Evolutionary conservation across 106 monocot species (phyloP).

Genomic region (Platanthera zijinensis): DNA sequence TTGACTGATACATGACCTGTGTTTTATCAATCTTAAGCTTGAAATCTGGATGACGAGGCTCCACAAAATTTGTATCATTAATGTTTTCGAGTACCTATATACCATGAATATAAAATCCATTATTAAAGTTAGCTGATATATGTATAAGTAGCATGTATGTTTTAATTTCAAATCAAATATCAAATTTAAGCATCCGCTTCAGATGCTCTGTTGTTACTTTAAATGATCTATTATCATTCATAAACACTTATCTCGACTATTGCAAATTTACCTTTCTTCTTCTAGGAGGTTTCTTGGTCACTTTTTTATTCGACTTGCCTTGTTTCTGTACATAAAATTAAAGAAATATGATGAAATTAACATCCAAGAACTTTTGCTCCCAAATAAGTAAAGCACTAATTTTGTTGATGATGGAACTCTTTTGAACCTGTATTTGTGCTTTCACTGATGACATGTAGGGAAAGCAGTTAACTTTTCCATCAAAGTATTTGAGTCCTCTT

Average conservation of each 20-base stretch:
- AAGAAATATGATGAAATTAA: constrained; percentile 1
- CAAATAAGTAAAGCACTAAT: neutral
- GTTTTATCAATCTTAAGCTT: constrained; percentile 41
- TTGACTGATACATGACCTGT: constrained; percentile 20
- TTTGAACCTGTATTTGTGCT: constrained; percentile 7
- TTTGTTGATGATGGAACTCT: constrained; percentile 8
- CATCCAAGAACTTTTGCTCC: neutral
- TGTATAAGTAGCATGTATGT: neutral
- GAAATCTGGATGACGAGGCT: constrained; percentile 33
- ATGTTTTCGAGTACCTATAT: constrained; percentile 29
- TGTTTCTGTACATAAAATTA: constrained; percentile 29
- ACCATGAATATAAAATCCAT: neutral
- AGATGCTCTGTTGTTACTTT: neutral
- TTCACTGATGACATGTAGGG: constrained; percentile 21
- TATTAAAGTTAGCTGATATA: neutral
- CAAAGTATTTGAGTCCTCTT: constrained; percentile 13
- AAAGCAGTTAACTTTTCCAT: constrained; percentile 19
- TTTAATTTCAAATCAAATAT: neutral
- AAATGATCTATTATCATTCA: neutral
- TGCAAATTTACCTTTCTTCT: constrained; percentile 48
- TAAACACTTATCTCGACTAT: neutral
- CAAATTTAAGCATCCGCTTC: neutral
- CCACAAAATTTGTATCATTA: constrained; percentile 14
- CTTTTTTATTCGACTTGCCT: constrained; percentile 18
- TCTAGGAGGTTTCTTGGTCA: constrained; percentile 30